phyloP scores from a whole-genome alignment of 345 rosid genomes.

The Syzygium jambos region DNA sequence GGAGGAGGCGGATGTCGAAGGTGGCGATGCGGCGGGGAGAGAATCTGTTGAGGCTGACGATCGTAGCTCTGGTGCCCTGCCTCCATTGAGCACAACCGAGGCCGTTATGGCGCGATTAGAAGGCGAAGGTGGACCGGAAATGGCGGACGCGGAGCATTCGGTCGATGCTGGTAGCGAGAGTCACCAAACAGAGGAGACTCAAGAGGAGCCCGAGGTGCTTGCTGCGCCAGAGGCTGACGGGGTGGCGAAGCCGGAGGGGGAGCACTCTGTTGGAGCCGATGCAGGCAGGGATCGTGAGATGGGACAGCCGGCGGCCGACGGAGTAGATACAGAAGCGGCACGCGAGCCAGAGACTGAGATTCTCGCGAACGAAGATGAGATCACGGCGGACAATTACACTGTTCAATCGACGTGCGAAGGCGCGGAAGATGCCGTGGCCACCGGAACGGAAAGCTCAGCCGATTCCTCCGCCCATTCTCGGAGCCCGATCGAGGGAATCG shows the following conservation, averaged over 20 bases:
- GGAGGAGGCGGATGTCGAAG: neutral
- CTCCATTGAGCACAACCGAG: neutral
- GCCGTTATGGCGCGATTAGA: neutral
- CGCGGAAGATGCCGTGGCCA: neutral
- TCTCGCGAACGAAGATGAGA: neutral
- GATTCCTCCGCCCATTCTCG: neutral
- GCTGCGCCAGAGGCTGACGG: neutral
- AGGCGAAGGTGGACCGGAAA: neutral
- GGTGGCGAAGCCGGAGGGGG: neutral
- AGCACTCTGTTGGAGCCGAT: neutral
- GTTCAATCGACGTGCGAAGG: neutral
- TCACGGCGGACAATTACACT: neutral
- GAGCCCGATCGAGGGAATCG: neutral
- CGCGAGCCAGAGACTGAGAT: neutral
- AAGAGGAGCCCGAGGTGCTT: neutral
- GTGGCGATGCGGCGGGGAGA: neutral
- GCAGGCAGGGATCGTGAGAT: neutral
- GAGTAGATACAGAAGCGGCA: neutral
- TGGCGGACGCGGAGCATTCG: neutral
- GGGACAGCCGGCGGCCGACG: neutral
- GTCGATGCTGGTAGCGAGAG: neutral
- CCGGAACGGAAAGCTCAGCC: conserved; percentile 1
- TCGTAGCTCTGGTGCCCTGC: neutral
- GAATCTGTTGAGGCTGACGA: neutral
- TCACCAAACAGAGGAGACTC: neutral